Evolutionary conservation across 495 filamentous ascomycete genomes (phyloP).

Genomic region (Evernia prunastri): DNA sequence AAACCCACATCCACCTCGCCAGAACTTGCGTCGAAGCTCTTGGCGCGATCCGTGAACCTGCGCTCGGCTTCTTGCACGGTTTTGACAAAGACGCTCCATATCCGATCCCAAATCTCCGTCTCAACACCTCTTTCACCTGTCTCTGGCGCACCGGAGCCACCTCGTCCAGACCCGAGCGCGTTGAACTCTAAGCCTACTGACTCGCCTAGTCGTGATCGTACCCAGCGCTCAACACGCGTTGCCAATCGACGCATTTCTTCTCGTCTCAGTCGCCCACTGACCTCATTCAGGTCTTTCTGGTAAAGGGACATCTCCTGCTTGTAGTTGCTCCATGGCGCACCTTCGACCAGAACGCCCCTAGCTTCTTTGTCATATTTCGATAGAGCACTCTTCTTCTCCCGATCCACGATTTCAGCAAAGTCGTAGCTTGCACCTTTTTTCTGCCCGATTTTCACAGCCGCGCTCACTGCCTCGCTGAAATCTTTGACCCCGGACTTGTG

Average conservation of each 20-base stretch:
- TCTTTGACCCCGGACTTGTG: conserved; percentile 83
- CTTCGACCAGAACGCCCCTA: conserved; percentile 62
- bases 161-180: conserved; percentile 78
- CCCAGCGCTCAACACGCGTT: conserved; percentile 84
- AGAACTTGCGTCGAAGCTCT: conserved; percentile 84
- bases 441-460: conserved; percentile 80
- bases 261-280: conserved; percentile 70
- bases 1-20: conserved; percentile 90
- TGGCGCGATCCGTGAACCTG: conserved; percentile 78
- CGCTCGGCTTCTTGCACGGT: conserved; percentile 81
- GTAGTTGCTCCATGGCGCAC: conserved; percentile 74
- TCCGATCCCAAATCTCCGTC: conserved; percentile 89
- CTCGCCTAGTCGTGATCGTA: conserved; percentile 77
- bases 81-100: conserved; percentile 80
- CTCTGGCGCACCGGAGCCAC: conserved; percentile 72
- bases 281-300: conserved; percentile 79
- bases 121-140: conserved; percentile 62
- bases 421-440: conserved; percentile 86
- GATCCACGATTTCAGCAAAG: conserved; percentile 86
- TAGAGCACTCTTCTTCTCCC: conserved; percentile 69
- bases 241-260: conserved; percentile 95
- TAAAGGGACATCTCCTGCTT: conserved; percentile 54
- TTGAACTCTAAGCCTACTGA: conserved; percentile 92
- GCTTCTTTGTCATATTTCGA: conserved; percentile 73
- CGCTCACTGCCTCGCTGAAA: conserved; percentile 80